Conservation (phyloP, 805 yeast species). For the Saturnispora zaruensis region DNA sequence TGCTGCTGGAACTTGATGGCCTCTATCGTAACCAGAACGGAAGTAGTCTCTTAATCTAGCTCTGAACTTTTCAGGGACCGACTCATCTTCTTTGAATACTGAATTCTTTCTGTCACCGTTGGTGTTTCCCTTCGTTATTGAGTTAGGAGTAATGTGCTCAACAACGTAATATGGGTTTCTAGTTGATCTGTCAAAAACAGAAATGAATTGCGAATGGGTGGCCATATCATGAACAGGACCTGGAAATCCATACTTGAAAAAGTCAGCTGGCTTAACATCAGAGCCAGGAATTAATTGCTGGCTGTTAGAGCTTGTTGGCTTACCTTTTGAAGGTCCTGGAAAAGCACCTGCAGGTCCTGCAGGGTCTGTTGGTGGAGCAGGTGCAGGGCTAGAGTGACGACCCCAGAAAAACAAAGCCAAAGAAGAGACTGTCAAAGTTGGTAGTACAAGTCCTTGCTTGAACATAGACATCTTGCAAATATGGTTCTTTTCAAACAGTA, state of each 20-base stretch:
- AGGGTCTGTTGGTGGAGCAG: conserved; percentile 15
- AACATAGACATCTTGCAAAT: conserved; percentile 11
- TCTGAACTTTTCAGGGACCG: conserved; percentile 67
- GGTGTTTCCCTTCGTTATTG: conserved; percentile 40
- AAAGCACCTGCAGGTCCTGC: conserved; percentile 10
- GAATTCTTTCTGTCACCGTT: conserved; percentile 72
- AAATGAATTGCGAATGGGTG: conserved; percentile 64
- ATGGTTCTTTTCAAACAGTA: neutral
- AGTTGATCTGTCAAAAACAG: conserved; percentile 77
- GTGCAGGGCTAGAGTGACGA: conserved; percentile 15
- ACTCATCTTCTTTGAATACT: conserved; percentile 79
- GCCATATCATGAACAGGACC: conserved; percentile 87
- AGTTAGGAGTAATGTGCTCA: conserved; percentile 77
- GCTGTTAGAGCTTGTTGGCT: neutral
- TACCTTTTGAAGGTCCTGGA: conserved; percentile 9
- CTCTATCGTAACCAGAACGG: conserved; percentile 92
- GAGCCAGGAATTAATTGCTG: conserved; percentile 19
- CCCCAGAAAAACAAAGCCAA: conserved; percentile 26
- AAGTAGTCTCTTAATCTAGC: conserved; percentile 77
- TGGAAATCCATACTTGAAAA: conserved; percentile 89
- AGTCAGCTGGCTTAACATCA: conserved; percentile 61
- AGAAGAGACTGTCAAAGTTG: conserved; percentile 20
- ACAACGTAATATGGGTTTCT: conserved; percentile 80
- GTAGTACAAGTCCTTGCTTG: conserved; percentile 11
- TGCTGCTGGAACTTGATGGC: conserved; percentile 98